Percentiles rank a stretch among this genome's conserved stretches.
These are phyloP conservation scores for Leccinum huronense DNA, from an alignment of 1,284 basidiomycete species.

Conservation along the genomic window DNA sequence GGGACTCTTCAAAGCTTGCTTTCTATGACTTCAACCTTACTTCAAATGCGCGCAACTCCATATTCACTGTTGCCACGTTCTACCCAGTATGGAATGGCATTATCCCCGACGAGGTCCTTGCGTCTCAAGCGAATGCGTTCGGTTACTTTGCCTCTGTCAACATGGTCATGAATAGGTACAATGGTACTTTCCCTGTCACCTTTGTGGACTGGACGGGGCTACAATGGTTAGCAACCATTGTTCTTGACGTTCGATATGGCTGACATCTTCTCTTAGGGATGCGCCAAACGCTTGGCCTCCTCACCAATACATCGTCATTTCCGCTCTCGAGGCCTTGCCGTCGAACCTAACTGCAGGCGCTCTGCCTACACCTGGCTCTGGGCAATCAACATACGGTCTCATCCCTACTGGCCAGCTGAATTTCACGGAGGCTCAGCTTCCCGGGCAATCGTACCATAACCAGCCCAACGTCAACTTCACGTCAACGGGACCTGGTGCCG, in stretches of 20 bases:
- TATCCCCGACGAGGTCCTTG: slow-evolving; percentile 67
- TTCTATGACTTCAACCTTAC: slow-evolving; percentile 88
- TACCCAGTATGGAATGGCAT: slow-evolving; percentile 90
- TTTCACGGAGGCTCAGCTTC: slow-evolving; percentile 63
- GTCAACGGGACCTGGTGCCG: slow-evolving; percentile 50
- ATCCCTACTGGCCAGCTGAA: slow-evolving; percentile 76
- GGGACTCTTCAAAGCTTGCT: slow-evolving; percentile 78
- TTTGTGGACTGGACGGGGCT: slow-evolving; percentile 70
- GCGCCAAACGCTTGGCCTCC: slow-evolving; percentile 81
- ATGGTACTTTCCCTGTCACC: slow-evolving; percentile 37
- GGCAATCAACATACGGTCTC: slow-evolving; percentile 62
- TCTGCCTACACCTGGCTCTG: slow-evolving; percentile 47
- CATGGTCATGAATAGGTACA: slow-evolving; percentile 78
- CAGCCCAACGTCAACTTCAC: slow-evolving; percentile 51
- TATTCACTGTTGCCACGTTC: slow-evolving; percentile 74
- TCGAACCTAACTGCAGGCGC: slow-evolving; percentile 57
- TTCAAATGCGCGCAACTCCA: slow-evolving; percentile 55
- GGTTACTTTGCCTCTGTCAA: slow-evolving; percentile 72
- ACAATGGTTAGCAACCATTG: slow-evolving; percentile 61
- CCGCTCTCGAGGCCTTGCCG: slow-evolving; percentile 74
- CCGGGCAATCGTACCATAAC: slow-evolving; percentile 56
- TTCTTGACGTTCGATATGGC: not conserved
- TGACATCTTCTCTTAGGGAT: slow-evolving; percentile 47
- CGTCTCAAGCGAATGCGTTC: slow-evolving; percentile 62
- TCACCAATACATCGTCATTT: slow-evolving; percentile 80